Evolutionary conservation across 208 protist genomes (phyloP).

Genomic region (Herpetomonas tarakana): DNA sequence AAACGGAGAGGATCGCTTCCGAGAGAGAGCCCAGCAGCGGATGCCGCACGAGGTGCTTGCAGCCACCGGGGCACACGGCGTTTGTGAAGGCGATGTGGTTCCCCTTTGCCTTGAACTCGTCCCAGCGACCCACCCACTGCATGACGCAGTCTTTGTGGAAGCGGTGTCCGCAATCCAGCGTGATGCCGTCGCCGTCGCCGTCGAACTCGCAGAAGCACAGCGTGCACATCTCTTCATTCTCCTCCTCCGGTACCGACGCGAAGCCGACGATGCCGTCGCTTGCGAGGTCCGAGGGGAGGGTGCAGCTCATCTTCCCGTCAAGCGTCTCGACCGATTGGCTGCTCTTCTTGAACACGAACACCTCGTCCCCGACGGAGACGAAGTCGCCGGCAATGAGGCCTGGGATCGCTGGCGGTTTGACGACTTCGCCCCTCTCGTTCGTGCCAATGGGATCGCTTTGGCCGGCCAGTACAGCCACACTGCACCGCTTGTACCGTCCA

Average conservation of each 20-base stretch:
- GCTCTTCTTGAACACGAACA: constrained; percentile 12
- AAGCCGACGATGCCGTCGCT: background rate
- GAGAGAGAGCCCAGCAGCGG: constrained; percentile 33
- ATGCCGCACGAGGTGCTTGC: constrained; percentile 72
- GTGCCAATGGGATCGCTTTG: constrained; percentile 14
- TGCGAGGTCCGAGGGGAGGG: background rate
- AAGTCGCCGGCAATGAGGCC: constrained; percentile 4
- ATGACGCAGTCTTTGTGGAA: constrained; percentile 80
- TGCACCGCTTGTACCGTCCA: constrained; percentile 40
- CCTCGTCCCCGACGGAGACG: constrained; percentile 11
- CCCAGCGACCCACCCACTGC: constrained; percentile 64
- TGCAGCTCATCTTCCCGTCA: constrained; percentile 7
- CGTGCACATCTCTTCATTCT: constrained; percentile 48
- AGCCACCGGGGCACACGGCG: constrained; percentile 78
- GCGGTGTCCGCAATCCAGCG: constrained; percentile 80
- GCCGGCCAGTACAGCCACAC: constrained; percentile 16
- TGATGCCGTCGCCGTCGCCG: constrained; percentile 52
- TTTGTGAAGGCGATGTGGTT: constrained; percentile 83
- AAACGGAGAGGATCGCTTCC: constrained; percentile 34
- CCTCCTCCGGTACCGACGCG: constrained; percentile 16
- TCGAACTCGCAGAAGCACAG: constrained; percentile 86
- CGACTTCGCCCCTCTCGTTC: constrained; percentile 20
- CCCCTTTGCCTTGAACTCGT: constrained; percentile 62
- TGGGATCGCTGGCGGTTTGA: constrained; percentile 12
- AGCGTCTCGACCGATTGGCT: background rate